phyloP scores from a whole-genome alignment of 768 basidiomycete genomes.

The Dacryopinax spathularia region DNA sequence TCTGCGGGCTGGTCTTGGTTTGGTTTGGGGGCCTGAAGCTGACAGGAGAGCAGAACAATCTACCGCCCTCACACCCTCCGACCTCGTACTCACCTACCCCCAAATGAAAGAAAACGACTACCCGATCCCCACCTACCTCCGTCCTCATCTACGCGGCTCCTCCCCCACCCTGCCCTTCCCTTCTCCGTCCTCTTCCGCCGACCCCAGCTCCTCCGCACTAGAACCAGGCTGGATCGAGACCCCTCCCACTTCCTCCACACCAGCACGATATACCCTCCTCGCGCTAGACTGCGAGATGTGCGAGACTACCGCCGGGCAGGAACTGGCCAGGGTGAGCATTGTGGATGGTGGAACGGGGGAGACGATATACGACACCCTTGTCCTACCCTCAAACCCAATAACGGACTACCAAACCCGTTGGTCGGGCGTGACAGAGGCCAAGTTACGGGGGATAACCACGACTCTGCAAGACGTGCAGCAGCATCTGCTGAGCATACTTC shows the following conservation, averaged over 20 bases:
- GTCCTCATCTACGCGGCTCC: slow-evolving; percentile 47
- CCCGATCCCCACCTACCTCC: slow-evolving; percentile 72
- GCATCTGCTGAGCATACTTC: slow-evolving; percentile 40
- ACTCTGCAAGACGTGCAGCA: slow-evolving; percentile 67
- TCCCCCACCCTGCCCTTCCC: no score
- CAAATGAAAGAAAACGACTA: slow-evolving; percentile 95
- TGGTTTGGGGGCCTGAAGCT: no score
- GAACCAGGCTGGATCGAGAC: slow-evolving; percentile 69
- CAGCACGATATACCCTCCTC: slow-evolving; percentile 37
- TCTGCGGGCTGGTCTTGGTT: no score
- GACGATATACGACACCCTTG: slow-evolving; percentile 76
- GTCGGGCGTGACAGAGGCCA: slow-evolving; percentile 77
- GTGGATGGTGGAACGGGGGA: slow-evolving; percentile 60
- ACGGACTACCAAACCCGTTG: slow-evolving; percentile 86
- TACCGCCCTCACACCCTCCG: slow-evolving; percentile 48
- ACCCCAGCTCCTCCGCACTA: slow-evolving; percentile 13
- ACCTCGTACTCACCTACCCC: slow-evolving; percentile 60
- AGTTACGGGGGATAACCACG: slow-evolving; percentile 54
- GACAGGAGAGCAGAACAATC: slow-evolving; percentile 38
- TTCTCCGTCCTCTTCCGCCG: slow-evolving; percentile 4
- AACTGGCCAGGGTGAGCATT: slow-evolving; percentile 70
- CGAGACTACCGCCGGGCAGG: slow-evolving; percentile 49
- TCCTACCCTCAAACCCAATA: slow-evolving; percentile 74
- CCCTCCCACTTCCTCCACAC: slow-evolving; percentile 32
- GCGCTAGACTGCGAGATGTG: slow-evolving; percentile 97